phyloP scores from a whole-genome alignment of 345 rosid species.

The Eucalyptus regnans region DNA sequence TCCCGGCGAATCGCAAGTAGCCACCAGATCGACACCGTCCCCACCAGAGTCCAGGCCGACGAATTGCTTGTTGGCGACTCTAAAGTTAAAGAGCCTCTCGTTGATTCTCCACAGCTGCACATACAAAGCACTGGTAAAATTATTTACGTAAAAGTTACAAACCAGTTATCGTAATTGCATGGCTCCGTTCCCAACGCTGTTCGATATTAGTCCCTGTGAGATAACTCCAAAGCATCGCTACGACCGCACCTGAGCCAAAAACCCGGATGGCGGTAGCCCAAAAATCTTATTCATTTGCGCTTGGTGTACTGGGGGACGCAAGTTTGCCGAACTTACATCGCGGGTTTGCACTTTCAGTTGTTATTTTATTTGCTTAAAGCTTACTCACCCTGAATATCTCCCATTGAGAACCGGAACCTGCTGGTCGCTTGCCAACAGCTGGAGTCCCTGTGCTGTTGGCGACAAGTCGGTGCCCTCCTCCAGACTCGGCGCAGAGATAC shows the following conservation, averaged over 20 bases:
- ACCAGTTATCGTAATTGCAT: neutral
- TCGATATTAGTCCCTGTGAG: neutral
- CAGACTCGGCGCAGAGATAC: constrained; percentile 38
- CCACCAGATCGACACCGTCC: constrained; percentile 17
- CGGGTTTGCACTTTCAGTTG: neutral
- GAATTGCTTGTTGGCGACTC: constrained; percentile 36
- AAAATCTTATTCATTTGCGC: neutral
- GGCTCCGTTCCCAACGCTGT: neutral
- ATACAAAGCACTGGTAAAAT: neutral
- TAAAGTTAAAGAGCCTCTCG: constrained; percentile 21
- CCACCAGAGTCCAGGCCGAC: constrained; percentile 20
- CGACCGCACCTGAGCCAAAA: neutral
- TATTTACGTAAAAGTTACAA: neutral
- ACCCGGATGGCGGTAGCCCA: neutral
- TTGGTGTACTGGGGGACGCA: neutral
- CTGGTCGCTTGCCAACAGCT: neutral
- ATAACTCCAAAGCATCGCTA: neutral
- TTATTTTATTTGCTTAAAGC: neutral
- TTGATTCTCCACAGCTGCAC: constrained; percentile 48
- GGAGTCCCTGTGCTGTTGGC: constrained; percentile 34
- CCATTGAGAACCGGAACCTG: neutral
- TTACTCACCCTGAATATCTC: constrained; percentile 39
- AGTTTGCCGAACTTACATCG: neutral
- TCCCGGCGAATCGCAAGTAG: constrained; percentile 6
- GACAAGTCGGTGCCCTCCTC: constrained; percentile 39